A percentile compares a stretch with the other conserved stretches of the same genome.
phyloP scores from a whole-genome alignment of 1,284 basidiomycete genomes.

The Sporisorium iseilematis-ciliati region DNA sequence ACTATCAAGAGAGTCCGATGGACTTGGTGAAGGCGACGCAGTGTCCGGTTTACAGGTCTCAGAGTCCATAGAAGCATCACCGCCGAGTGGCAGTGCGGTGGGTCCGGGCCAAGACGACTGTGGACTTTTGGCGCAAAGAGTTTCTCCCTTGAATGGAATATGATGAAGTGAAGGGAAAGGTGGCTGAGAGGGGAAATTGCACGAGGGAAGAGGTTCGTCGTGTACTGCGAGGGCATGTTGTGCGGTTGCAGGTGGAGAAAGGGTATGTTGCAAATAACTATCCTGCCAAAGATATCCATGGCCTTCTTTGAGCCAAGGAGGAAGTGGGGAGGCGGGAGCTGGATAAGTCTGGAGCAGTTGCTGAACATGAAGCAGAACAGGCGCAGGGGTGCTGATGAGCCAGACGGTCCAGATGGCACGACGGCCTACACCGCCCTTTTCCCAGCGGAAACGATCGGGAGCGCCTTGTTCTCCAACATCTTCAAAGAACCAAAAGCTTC shows the following conservation, averaged over 20 bases:
- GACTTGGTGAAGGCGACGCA: background rate
- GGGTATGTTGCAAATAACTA: constrained; percentile 17
- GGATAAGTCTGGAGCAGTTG: constrained; percentile 42
- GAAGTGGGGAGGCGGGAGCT: constrained; percentile 19
- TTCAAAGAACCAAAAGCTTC: constrained; percentile 59
- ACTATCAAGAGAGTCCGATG: background rate
- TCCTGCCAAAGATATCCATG: constrained; percentile 47
- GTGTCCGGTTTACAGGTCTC: background rate
- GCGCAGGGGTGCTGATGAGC: constrained; percentile 49
- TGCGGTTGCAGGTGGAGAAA: background rate
- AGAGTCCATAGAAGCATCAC: background rate
- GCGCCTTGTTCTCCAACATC: constrained; percentile 52
- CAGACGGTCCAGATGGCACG: constrained; percentile 57
- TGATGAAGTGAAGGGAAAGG: constrained; percentile 12
- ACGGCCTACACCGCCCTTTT: constrained; percentile 32
- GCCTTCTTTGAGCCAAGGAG: constrained; percentile 32
- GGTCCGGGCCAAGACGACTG: background rate
- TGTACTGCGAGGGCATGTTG: background rate
- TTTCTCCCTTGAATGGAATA: background rate
- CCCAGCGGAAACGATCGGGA: constrained; percentile 37
- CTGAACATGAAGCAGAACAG: constrained; percentile 36
- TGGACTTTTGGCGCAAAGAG: background rate
- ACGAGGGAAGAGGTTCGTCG: background rate
- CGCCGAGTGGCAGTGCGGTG: background rate
- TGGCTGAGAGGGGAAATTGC: background rate